Evolutionary conservation across 345 rosid species (phyloP).

Genomic region (Ailanthus altissimus): DNA sequence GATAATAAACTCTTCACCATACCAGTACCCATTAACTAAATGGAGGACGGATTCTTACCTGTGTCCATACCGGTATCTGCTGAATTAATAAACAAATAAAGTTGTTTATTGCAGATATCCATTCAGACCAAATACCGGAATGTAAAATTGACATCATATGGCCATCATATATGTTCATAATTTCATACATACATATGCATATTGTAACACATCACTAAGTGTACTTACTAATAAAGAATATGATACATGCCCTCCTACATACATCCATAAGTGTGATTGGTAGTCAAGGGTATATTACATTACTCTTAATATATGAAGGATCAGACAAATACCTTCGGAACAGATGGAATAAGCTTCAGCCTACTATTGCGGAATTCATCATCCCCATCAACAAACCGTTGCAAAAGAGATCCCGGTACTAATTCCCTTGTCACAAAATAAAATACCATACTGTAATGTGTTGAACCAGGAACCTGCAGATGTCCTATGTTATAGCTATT

Average conservation of each 20-base stretch:
- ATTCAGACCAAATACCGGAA: no score
- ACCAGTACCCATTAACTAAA: no score
- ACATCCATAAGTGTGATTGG: neutral
- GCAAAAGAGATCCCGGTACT: conserved; percentile 77
- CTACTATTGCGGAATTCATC: conserved; percentile 98
- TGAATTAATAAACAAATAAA: no score
- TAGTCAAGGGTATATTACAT: neutral
- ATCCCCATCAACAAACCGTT: conserved; percentile 95
- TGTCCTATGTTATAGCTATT: conserved; percentile 12
- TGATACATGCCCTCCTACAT: neutral
- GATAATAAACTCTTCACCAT: no score
- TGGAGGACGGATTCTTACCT: no score
- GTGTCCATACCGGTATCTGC: no score
- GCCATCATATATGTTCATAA: neutral
- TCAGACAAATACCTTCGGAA: conserved; percentile 73
- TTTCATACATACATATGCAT: neutral
- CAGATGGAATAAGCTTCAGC: conserved; percentile 91
- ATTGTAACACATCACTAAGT: no score
- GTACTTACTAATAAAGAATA: no score
- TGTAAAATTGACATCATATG: no score
- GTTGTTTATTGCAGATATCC: no score
- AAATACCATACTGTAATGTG: conserved; percentile 96
- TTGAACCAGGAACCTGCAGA: conserved; percentile 88
- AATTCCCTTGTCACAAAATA: conserved; percentile 77
- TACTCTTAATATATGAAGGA: neutral